Percentiles rank a stretch among this genome's conserved stretches.
Conservation (phyloP, 441 rosid species). For the Raphanus hybrid region DNA sequence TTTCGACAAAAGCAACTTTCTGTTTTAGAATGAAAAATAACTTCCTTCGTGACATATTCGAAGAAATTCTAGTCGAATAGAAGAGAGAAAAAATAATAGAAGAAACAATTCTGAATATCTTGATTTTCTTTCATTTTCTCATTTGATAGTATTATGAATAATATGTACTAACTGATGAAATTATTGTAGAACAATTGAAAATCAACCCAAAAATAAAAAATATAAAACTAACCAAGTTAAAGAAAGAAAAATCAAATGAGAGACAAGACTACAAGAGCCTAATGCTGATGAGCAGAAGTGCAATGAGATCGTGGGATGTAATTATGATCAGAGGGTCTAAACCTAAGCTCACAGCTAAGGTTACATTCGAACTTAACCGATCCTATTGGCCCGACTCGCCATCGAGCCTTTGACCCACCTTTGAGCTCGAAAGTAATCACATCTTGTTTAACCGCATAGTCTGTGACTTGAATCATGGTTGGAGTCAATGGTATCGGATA, state of each 20-base stretch:
- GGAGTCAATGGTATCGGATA: slow-evolving; percentile 64
- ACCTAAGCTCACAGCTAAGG: slow-evolving; percentile 64
- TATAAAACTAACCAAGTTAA: slow-evolving; percentile 4
- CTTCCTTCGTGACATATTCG: neutral
- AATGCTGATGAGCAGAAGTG: slow-evolving; percentile 64
- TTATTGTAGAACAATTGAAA: neutral
- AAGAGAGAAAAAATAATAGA: neutral
- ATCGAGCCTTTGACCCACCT: slow-evolving; percentile 63
- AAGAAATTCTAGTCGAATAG: neutral
- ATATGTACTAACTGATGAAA: neutral
- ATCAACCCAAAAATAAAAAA: slow-evolving; percentile 18
- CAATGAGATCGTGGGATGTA: slow-evolving; percentile 50
- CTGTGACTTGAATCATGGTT: slow-evolving; percentile 45
- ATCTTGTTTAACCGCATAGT: slow-evolving; percentile 54
- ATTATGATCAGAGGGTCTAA: slow-evolving; percentile 55
- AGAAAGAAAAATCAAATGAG: neutral
- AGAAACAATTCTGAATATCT: neutral
- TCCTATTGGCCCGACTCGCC: slow-evolving; percentile 76
- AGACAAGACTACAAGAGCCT: slow-evolving; percentile 1
- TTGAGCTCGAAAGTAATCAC: slow-evolving; percentile 58
- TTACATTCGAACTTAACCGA: slow-evolving; percentile 58
- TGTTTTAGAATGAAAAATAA: slow-evolving; percentile 1
- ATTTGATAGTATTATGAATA: slow-evolving; percentile 6
- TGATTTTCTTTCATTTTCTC: slow-evolving; percentile 12
- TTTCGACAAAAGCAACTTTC: neutral